phyloP scores from a whole-genome alignment of 2,329 filamentous ascomycete genomes.

The Graphium sp. region DNA sequence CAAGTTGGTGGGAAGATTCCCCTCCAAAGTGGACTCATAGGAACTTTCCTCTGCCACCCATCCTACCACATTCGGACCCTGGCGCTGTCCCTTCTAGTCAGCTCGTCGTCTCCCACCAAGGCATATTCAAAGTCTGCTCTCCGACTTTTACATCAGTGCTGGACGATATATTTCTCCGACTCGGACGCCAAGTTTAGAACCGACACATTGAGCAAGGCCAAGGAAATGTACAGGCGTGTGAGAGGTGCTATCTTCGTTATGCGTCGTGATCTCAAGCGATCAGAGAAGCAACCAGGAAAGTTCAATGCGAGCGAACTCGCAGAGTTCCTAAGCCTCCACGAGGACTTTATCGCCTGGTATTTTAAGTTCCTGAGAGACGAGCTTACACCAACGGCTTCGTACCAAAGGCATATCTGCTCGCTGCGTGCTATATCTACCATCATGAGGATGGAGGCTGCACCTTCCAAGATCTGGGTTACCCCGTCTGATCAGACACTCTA shows the following conservation, averaged over 20 bases:
- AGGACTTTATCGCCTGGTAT: constrained; percentile 60
- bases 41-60: constrained; percentile 17
- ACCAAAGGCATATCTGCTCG: constrained; percentile 74
- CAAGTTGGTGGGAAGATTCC: no score
- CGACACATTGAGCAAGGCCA: constrained; percentile 58
- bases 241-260: constrained; percentile 46
- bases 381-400: constrained; percentile 66
- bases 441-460: constrained; percentile 52
- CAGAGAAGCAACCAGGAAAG: background rate
- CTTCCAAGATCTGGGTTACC: constrained; percentile 20
- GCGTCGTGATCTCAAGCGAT: constrained; percentile 19
- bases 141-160: constrained; percentile 41
- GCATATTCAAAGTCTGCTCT: constrained; percentile 51
- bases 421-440: constrained; percentile 54
- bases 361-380: constrained; percentile 55
- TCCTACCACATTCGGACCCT: constrained; percentile 55
- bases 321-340: constrained; percentile 29
- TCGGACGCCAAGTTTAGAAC: constrained; percentile 75
- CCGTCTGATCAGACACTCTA: constrained; percentile 19
- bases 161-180: constrained; percentile 64
- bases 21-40: constrained; percentile 4
- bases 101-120: constrained; percentile 57
- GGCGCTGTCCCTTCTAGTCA: constrained; percentile 66
- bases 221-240: constrained; percentile 62
- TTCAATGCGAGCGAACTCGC: constrained; percentile 11